These are phyloP conservation scores for Phaeophleospora eucalypticola DNA, from an alignment of 2,329 filamentous ascomycete genomes.

Conservation along the genomic window DNA sequence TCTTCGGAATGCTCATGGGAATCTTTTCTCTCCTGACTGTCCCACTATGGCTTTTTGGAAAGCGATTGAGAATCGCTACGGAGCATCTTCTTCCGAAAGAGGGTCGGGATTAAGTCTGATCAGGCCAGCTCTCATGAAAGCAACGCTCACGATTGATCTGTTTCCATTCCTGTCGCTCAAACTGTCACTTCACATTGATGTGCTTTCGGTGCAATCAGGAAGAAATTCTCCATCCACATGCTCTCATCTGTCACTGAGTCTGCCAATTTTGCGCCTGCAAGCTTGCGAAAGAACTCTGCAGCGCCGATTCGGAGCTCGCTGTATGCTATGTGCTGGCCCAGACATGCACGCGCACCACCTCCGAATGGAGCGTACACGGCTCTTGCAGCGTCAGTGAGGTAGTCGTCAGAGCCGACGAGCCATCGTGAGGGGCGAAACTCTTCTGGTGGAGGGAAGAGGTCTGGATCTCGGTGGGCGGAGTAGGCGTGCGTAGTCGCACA, in stretches of 20 bases:
- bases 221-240: slow-evolving; percentile 33
- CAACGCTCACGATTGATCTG: no score
- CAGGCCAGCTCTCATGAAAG: no score
- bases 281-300: slow-evolving; percentile 28
- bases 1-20: slow-evolving; percentile 52
- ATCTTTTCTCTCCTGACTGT: slow-evolving; percentile 42
- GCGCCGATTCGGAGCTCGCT: slow-evolving; percentile 29
- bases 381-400: no score
- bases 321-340: slow-evolving; percentile 31
- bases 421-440: slow-evolving; percentile 17
- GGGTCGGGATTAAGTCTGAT: slow-evolving; percentile 1
- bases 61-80: slow-evolving; percentile 41
- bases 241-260: slow-evolving; percentile 22
- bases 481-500: slow-evolving; percentile 28
- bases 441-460: slow-evolving; percentile 23
- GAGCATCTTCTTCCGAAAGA: slow-evolving; percentile 23
- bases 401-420: slow-evolving; percentile 14
- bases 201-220: slow-evolving; percentile 29
- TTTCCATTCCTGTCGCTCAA: no score
- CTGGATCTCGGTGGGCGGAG: slow-evolving; percentile 26
- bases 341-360: slow-evolving; percentile 25
- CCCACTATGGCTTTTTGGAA: slow-evolving; percentile 38
- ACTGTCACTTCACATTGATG: slow-evolving; percentile 31
- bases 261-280: slow-evolving; percentile 19
- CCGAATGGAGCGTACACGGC: slow-evolving; percentile 29